Evolutionary conservation across 208 protist species (phyloP).

Genomic region (Phytomonas francai): DNA sequence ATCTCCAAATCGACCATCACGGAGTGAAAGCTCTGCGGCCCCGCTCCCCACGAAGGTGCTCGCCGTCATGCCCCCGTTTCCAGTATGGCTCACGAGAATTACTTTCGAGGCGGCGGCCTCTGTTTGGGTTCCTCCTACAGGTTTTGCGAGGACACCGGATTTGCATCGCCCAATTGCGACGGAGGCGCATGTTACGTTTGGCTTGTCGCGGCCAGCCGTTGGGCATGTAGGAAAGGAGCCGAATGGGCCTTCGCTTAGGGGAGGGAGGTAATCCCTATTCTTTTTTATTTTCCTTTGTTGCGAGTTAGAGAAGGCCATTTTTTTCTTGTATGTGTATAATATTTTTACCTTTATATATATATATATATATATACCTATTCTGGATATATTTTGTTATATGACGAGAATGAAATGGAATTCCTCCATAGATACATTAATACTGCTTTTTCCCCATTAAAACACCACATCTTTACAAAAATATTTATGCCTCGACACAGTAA

Average conservation of each 20-base stretch:
- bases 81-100: slow-evolving; percentile 68
- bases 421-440: slow-evolving; percentile 6
- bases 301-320: too few species aligned
- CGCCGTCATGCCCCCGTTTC: slow-evolving; percentile 71
- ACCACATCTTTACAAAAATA: too few species aligned
- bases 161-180: too few species aligned
- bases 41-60: slow-evolving; percentile 72
- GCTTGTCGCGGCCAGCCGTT: slow-evolving; percentile 17
- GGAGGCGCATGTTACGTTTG: slow-evolving; percentile 27
- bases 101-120: too few species aligned
- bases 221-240: slow-evolving; percentile 56
- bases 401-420: not conserved
- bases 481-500: too few species aligned
- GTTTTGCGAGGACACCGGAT: too few species aligned
- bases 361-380: slow-evolving; percentile 14
- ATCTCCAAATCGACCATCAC: slow-evolving; percentile 71
- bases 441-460: too few species aligned
- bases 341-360: slow-evolving; percentile 12
- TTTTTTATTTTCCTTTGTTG: slow-evolving; percentile 50
- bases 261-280: slow-evolving; percentile 60
- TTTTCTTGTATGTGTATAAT: too few species aligned
- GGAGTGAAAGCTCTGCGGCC: slow-evolving; percentile 23
- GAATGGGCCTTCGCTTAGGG: slow-evolving; percentile 78
- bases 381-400: too few species aligned
- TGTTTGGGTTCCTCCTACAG: too few species aligned